Evolutionary conservation across 1,284 basidiomycete genomes (phyloP), one percentile per base, ranked within the genome.

Genomic region (Apiotrichum sp.): DNA sequence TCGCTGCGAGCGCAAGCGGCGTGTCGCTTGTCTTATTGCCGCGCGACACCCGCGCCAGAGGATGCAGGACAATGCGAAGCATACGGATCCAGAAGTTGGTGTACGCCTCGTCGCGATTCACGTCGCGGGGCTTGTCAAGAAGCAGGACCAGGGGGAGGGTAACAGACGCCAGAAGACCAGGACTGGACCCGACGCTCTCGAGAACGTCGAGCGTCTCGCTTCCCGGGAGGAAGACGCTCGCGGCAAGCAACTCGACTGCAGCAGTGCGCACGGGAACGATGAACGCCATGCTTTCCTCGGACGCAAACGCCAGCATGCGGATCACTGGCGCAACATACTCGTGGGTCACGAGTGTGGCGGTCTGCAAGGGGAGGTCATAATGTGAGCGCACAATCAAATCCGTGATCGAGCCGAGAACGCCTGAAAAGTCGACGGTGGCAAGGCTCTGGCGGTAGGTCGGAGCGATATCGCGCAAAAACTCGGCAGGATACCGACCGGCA

Each of bases 81-180:
- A 90, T 69, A 10, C 85, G 82, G 32, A 85, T 72, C 87, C 87
- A 89, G 4, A 82, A 78, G 40, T 77, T 77, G 7, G 77, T 71
- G 59, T 83, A 77, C 2, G 79, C 39, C 76, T 73, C 31, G 71
- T 80, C 59, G 77, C 77, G 31, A 72, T 74, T 42, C 73, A 83
- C 70, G 34, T 82, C 80, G 3, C 73, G 63, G 2, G 81, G 78
- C 0, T 80, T 81, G 64, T 82, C 81, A 61, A 88, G 73, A 3
- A 76, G 69, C 38, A 86, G 64, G 8, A 80, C 78, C 10, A 90
- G 77, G 5, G 87, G 87, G 3, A 89, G 73, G 3, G 89, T 73
- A 11, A 72, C 52, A 1, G 39, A 86, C 66, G 16, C 82, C 78
- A 49, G 80, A 73, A 85, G 83, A 39, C 81, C 80, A 50, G 85